Percentiles rank a stretch among this genome's conserved stretches.
Conservation (phyloP, 371 early-diverging fungal species). For the Zopfochytrium polystomum region DNA sequence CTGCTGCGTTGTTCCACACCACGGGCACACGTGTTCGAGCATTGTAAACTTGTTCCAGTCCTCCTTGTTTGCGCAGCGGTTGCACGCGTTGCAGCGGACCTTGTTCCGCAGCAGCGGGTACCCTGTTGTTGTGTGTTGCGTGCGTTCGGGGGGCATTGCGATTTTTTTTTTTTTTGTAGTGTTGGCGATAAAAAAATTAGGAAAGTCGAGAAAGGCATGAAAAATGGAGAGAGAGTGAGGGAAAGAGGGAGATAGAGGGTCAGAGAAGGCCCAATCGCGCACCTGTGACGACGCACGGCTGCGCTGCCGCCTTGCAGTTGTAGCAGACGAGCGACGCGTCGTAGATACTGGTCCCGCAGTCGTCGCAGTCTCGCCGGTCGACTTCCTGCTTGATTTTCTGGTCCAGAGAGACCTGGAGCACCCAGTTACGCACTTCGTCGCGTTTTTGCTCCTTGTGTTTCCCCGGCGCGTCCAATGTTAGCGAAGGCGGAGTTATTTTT, state of each 20-base stretch:
- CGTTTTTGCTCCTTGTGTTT: constrained; percentile 47
- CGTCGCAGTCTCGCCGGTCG: constrained; percentile 49
- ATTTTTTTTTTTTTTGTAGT: no score
- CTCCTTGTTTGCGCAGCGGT: constrained; percentile 49
- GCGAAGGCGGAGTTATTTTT: not conserved
- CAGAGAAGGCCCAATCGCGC: not conserved
- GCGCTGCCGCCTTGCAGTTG: constrained; percentile 36
- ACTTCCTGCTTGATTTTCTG: constrained; percentile 49
- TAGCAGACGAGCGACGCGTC: constrained; percentile 47
- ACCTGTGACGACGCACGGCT: constrained; percentile 56
- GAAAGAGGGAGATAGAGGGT: no score
- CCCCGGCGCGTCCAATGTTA: no score
- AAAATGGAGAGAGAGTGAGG: no score
- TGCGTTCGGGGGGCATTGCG: no score
- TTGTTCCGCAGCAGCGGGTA: constrained; percentile 49
- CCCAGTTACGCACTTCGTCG: constrained; percentile 58
- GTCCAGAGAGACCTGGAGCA: constrained; percentile 54
- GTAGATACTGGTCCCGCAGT: constrained; percentile 49
- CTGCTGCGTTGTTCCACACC: constrained; percentile 40
- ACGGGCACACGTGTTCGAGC: constrained; percentile 48
- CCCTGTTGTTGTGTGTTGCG: no score
- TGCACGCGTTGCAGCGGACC: constrained; percentile 46
- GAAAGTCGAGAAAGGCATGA: no score
- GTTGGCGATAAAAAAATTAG: constrained; percentile 3
- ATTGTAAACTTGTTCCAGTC: constrained; percentile 60